phyloP scores from a whole-genome alignment of 2,329 filamentous ascomycete genomes.

The Neoascochyta sp. region DNA sequence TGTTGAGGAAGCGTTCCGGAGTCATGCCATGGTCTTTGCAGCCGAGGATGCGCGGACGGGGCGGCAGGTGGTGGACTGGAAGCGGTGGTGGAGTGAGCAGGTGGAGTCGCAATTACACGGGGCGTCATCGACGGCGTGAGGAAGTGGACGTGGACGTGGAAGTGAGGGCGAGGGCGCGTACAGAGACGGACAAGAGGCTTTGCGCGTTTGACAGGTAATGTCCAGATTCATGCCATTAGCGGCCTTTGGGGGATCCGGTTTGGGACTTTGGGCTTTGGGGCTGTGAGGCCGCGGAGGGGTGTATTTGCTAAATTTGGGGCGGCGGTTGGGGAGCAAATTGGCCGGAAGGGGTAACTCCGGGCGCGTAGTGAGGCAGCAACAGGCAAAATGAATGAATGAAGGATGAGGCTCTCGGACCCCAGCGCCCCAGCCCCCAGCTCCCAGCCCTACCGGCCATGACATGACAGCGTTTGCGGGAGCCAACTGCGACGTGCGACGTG shows the following conservation, averaged over 20 bases:
- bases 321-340: too few relatives aligned
- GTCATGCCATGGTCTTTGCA: conserved; percentile 89
- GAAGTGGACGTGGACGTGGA: background rate
- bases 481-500: conserved; percentile 27
- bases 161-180: conserved; percentile 22
- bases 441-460: too few relatives aligned
- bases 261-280: conserved; percentile 25
- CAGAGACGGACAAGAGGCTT: conserved; percentile 14
- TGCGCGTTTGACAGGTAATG: conserved; percentile 21
- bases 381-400: too few relatives aligned
- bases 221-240: conserved; percentile 27
- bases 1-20: conserved; percentile 80
- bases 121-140: conserved; percentile 2
- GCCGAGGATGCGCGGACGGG: conserved; percentile 78
- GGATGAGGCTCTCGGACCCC: too few relatives aligned
- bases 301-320: conserved; percentile 37
- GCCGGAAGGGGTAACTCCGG: too few relatives aligned
- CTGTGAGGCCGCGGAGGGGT: too few relatives aligned
- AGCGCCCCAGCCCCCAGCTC: too few relatives aligned
- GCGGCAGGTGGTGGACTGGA: conserved; percentile 70
- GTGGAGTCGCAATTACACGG: conserved; percentile 39
- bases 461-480: too few relatives aligned
- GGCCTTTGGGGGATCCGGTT: conserved; percentile 21
- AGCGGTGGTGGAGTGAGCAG: conserved; percentile 66
- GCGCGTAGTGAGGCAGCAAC: too few relatives aligned